A percentile compares a stretch with the other conserved stretches of the same genome.
These are phyloP conservation scores for Pecoramyces ruminantium DNA, from an alignment of 192 early-diverging fungal genomes.

Conservation along the genomic window DNA sequence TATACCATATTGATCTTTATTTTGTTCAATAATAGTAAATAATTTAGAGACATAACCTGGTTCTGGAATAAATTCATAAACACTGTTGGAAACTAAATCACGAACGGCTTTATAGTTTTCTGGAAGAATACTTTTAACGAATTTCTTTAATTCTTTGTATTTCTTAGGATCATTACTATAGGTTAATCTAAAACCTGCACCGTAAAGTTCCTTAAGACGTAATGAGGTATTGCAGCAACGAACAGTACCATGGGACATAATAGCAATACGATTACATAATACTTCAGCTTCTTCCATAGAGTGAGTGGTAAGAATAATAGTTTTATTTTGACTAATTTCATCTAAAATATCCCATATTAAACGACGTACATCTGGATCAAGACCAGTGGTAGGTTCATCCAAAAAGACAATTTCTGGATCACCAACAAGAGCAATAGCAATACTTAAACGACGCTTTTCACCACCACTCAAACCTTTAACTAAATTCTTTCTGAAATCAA, in stretches of 20 bases:
- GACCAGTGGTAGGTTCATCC: slow-evolving; percentile 31
- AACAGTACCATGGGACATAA: slow-evolving; percentile 55
- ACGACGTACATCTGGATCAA: slow-evolving; percentile 42
- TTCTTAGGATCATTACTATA: slow-evolving; percentile 16
- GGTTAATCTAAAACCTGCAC: slow-evolving; percentile 47
- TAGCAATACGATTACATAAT: slow-evolving; percentile 53
- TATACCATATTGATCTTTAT: slow-evolving; percentile 35
- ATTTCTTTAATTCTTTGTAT: background rate
- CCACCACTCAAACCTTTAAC: slow-evolving; percentile 74
- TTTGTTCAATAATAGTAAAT: slow-evolving; percentile 41
- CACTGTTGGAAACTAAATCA: slow-evolving; percentile 27
- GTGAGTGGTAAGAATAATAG: slow-evolving; percentile 28
- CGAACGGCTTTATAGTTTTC: slow-evolving; percentile 13
- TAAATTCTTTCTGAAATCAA: no score
- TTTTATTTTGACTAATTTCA: slow-evolving; percentile 31
- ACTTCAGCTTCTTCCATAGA: slow-evolving; percentile 68
- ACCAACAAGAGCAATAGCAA: slow-evolving; percentile 85
- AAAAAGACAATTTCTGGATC: slow-evolving; percentile 81
- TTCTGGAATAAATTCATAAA: slow-evolving; percentile 46
- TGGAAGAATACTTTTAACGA: no score
- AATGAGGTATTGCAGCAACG: slow-evolving; percentile 40
- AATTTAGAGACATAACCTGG: slow-evolving; percentile 26
- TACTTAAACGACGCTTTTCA: slow-evolving; percentile 80
- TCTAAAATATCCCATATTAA: slow-evolving; percentile 56
- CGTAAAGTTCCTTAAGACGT: slow-evolving; percentile 48